These are phyloP conservation scores for Cyberlindnera maritima DNA, from an alignment of 805 yeast genomes.

Conservation along the genomic window DNA sequence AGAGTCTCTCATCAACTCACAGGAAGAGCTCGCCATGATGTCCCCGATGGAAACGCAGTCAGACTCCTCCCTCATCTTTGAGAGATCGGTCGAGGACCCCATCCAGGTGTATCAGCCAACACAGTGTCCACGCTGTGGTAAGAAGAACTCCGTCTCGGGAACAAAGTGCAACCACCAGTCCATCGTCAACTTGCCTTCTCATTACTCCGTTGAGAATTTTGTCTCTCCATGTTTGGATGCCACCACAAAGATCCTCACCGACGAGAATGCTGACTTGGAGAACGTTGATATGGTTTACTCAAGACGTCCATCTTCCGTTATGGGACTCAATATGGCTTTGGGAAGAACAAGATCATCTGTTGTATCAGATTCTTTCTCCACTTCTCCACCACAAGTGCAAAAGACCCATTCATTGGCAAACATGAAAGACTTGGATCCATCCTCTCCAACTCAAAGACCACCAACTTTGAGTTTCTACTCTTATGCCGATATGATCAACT, in stretches of 20 bases:
- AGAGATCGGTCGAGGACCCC: conserved; percentile 64
- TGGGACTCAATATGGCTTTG: conserved; percentile 40
- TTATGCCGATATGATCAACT: conserved; percentile 75
- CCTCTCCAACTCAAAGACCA: conserved; percentile 21
- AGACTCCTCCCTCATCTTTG: conserved; percentile 53
- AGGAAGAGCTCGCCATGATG: conserved; percentile 6
- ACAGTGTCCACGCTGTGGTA: conserved; percentile 28
- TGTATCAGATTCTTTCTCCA: conserved; percentile 2
- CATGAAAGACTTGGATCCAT: conserved; percentile 23
- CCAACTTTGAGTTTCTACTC: conserved; percentile 53
- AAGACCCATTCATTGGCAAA: conserved; percentile 26
- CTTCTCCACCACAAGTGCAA: conserved; percentile 19
- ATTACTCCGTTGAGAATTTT: conserved; percentile 54
- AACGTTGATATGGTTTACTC: conserved; percentile 69
- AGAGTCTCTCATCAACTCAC: conserved; percentile 11
- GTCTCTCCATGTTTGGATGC: conserved; percentile 86
- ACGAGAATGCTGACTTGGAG: conserved; percentile 56
- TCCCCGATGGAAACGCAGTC: conserved; percentile 15
- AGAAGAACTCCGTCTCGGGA: conserved; percentile 18
- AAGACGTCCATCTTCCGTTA: conserved; percentile 54
- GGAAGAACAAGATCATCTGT: conserved; percentile 35
- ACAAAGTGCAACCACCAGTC: conserved; percentile 29
- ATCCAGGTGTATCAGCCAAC: conserved; percentile 27
- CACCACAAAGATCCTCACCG: conserved; percentile 60
- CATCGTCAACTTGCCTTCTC: conserved; percentile 33